A percentile compares a stretch with the other conserved stretches of the same genome.
Evolutionary conservation across 1,139 yeast genomes (phyloP).

Genomic region (Chernovozyma aurita): DNA sequence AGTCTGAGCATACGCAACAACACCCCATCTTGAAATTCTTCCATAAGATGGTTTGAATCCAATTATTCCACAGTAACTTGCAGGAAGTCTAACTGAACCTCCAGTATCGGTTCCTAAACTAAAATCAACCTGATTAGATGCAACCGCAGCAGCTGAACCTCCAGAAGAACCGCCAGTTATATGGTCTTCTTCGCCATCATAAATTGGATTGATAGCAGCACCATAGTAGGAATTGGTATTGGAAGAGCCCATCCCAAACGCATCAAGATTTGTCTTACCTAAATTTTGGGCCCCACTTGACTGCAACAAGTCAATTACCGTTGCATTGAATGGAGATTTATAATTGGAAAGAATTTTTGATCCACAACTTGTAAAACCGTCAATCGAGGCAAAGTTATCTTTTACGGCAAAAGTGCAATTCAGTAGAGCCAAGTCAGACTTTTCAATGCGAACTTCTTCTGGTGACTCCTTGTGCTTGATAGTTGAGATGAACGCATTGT

Average conservation of each 20-base stretch:
- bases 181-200: conserved; percentile 26
- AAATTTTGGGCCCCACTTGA: conserved; percentile 49
- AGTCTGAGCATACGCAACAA: conserved; percentile 88
- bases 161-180: conserved; percentile 94
- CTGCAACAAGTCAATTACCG: conserved; percentile 56
- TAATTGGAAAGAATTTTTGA: conserved; percentile 59
- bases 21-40: conserved; percentile 86
- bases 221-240: conserved; percentile 60
- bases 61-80: conserved; percentile 73
- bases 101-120: conserved; percentile 93
- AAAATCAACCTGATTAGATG: conserved; percentile 62
- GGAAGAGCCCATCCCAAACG: conserved; percentile 94
- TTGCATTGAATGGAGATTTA: conserved; percentile 76
- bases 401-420: conserved; percentile 31
- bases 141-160: conserved; percentile 92
- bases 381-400: conserved; percentile 71
- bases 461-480: neutral
- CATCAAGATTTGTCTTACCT: conserved; percentile 94
- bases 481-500: neutral
- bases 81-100: conserved; percentile 90
- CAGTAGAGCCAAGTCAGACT: neutral
- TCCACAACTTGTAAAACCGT: conserved; percentile 70
- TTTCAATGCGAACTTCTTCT: neutral
- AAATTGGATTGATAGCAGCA: conserved; percentile 63
- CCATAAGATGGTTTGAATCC: conserved; percentile 97